These are phyloP conservation scores for Suhomyces atakaporum DNA, from an alignment of 1,139 yeast species.

Conservation along the genomic window DNA sequence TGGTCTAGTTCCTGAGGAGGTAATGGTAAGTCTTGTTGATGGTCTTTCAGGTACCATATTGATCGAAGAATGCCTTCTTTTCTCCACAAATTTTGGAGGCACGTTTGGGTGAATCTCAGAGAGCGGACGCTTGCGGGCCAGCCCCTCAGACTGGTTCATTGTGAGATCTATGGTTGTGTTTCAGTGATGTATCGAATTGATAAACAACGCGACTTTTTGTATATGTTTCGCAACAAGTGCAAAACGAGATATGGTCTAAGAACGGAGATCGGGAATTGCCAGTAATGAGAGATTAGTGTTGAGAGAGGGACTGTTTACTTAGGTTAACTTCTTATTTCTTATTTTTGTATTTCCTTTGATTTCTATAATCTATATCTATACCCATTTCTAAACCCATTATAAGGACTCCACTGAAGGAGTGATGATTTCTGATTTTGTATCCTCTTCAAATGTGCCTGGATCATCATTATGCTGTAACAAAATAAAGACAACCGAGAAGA, in stretches of 20 bases:
- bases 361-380: background rate
- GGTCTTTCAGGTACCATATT: background rate
- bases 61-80: constrained; percentile 7
- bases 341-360: too few relatives aligned
- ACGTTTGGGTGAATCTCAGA: constrained; percentile 11
- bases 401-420: background rate
- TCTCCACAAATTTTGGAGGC: constrained; percentile 3
- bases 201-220: background rate
- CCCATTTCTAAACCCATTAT: background rate
- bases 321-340: too few relatives aligned
- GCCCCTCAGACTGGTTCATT: constrained; percentile 4
- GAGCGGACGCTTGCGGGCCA: constrained; percentile 10
- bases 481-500: constrained; percentile 33
- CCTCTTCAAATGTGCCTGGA: constrained; percentile 10
- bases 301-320: too few relatives aligned
- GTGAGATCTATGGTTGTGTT: background rate
- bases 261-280: too few relatives aligned
- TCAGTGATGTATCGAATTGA: too few relatives aligned
- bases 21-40: background rate
- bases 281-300: too few relatives aligned
- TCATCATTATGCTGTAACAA: constrained; percentile 23
- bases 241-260: too few relatives aligned
- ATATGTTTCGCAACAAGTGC: too few relatives aligned
- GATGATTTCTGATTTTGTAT: constrained; percentile 2
- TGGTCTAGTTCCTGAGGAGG: constrained; percentile 3